A percentile compares a stretch with the other conserved stretches of the same genome.
Evolutionary conservation across 1,139 yeast species (phyloP).

Genomic region (Saccharomycopsis hybrid): DNA sequence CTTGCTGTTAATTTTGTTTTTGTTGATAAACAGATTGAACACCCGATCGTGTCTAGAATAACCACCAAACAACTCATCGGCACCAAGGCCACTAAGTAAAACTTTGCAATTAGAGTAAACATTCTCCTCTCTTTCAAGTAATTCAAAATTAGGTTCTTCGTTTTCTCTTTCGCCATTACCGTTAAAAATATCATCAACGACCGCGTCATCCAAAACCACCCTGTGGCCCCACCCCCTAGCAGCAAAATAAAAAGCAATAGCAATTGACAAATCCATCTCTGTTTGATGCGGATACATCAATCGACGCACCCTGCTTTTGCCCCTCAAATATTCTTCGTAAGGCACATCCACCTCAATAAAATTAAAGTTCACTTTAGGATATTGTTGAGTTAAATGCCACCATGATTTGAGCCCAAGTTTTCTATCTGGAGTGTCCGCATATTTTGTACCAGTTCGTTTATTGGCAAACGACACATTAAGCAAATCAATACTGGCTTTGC

Average conservation of each 20-base stretch:
- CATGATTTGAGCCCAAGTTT: constrained; percentile 61
- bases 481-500: constrained; percentile 49
- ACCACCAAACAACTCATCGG: constrained; percentile 94
- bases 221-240: constrained; percentile 46
- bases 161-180: too few species aligned
- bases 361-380: constrained; percentile 35
- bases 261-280: constrained; percentile 93
- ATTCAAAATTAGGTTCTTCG: constrained; percentile 1
- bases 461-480: constrained; percentile 93
- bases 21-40: constrained; percentile 32
- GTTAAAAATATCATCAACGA: constrained; percentile 12
- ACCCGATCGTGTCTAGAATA: constrained; percentile 69
- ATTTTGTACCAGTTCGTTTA: constrained; percentile 63
- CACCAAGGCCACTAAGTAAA: constrained; percentile 86
- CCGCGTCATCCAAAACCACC: constrained; percentile 23
- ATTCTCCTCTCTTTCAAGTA: constrained; percentile 17
- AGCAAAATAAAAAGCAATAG: constrained; percentile 92
- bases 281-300: constrained; percentile 80
- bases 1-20: constrained; percentile 20
- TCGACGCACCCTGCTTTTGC: constrained; percentile 46
- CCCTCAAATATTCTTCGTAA: constrained; percentile 54
- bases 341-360: constrained; percentile 67
- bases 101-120: constrained; percentile 58
- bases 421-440: constrained; percentile 76
- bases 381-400: constrained; percentile 39